A percentile compares a stretch with the other conserved stretches of the same genome.
phyloP scores from a whole-genome alignment of 805 yeast genomes.

The Torulaspora microellipsoides region DNA sequence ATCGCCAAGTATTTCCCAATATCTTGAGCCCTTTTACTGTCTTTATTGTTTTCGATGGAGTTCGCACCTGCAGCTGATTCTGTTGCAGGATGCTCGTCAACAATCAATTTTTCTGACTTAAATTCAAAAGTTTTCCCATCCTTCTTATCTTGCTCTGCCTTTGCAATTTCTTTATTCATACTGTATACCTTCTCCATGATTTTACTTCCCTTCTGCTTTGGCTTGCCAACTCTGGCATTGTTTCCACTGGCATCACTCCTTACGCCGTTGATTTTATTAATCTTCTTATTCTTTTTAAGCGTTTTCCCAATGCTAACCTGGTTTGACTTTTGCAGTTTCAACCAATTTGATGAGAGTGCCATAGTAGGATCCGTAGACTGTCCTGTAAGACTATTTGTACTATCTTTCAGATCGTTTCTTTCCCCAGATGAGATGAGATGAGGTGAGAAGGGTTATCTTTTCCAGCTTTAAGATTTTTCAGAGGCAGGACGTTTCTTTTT shows the following conservation, averaged over 20 bases:
- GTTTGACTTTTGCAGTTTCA: constrained; percentile 23
- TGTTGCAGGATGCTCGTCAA: neutral
- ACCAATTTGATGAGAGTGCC: constrained; percentile 38
- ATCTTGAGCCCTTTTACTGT: constrained; percentile 32
- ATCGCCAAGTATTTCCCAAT: constrained; percentile 75
- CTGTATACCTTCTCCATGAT: constrained; percentile 31
- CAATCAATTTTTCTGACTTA: constrained; percentile 1
- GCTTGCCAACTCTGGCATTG: neutral
- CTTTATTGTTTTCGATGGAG: constrained; percentile 1
- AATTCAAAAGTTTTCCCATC: constrained; percentile 24
- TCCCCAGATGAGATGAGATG: constrained; percentile 2
- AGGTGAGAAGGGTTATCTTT: neutral
- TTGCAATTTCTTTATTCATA: constrained; percentile 30
- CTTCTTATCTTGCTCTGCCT: constrained; percentile 21
- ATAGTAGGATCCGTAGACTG: constrained; percentile 8
- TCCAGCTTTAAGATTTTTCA: neutral
- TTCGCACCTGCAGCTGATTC: neutral
- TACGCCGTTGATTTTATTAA: constrained; percentile 1
- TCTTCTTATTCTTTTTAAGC: neutral
- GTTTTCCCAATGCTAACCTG: constrained; percentile 13
- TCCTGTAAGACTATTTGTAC: too few species aligned
- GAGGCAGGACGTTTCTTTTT: neutral
- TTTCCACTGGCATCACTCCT: neutral
- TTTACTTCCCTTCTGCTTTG: constrained; percentile 13
- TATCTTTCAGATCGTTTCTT: too few species aligned